Evolutionary conservation across 768 basidiomycete genomes (phyloP), one percentile per base, ranked within the genome.

Genomic region (Suillus sp.): DNA sequence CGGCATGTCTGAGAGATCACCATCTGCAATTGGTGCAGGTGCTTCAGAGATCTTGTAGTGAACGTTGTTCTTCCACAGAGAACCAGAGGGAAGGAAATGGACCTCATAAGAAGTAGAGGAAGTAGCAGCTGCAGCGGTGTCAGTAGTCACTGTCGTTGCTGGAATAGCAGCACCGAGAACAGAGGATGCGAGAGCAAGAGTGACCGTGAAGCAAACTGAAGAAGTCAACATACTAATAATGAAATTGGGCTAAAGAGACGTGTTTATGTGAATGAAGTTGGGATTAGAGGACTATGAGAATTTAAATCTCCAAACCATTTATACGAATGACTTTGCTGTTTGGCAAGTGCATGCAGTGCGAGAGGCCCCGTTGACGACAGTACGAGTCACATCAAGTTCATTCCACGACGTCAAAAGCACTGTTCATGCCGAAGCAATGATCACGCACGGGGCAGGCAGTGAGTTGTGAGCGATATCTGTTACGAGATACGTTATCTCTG

Each of bases 41-140:
- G 56, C 5, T 57, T 27, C 56, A 30, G 55, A 38, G n/a, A 65
- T 62, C 45, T 64, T 61, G 48, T 74, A 53, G 48, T 73, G 71
- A 57, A 74, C 63, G 25, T 66, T 64, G 43, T 63, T 59, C 69
- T 66, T 72, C 34, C 60, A 63, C 53, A 71, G 35, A 27, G 65
- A 62, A 2, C 67, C 71, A 1, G 61, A 65, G 13, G n/a, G 18
- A 8, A 55, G n/a, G n/a, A n/a, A n/a, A n/a, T 66, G 10, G 4
- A 9, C 35, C 9, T 14, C 1, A 7, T n/a, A n/a, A n/a, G 14
- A 0, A 25, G 9, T 4, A 51, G 27, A 32, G 18, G 51, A 11
- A 32, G 25, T 27, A 38, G 37, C 34, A 35, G n/a, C 56, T 4
- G 48, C 6, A 2, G 64, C 11, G 6, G 56, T 35, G 34, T 22